phyloP scores from a whole-genome alignment of 495 filamentous ascomycete species.

The Evernia prunastri region DNA sequence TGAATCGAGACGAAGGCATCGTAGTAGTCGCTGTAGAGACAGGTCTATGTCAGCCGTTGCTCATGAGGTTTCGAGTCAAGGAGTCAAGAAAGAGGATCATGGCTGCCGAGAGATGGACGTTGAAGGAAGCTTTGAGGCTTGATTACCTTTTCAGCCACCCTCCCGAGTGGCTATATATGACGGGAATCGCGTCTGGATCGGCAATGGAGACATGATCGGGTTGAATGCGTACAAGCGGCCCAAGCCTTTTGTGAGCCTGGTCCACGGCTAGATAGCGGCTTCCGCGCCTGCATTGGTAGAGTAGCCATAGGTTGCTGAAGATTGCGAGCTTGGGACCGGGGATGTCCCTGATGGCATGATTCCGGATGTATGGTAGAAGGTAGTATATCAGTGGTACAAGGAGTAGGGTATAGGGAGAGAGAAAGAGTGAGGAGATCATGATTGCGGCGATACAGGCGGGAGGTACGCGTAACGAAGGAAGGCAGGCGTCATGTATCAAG shows the following conservation, averaged over 20 bases:
- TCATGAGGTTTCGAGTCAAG: neutral
- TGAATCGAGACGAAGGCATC: constrained; percentile 86
- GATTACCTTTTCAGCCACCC: constrained; percentile 65
- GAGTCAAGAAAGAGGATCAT: neutral
- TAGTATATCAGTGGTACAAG: constrained; percentile 54
- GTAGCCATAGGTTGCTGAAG: constrained; percentile 72
- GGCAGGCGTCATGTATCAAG: neutral
- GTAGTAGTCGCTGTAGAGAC: constrained; percentile 62
- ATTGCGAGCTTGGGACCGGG: constrained; percentile 60
- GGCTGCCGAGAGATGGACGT: neutral
- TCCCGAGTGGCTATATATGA: constrained; percentile 60
- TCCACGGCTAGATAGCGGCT: constrained; percentile 63
- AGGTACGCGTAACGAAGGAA: neutral
- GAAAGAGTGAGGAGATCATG: constrained; percentile 25
- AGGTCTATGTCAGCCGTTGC: neutral
- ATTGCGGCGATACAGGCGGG: neutral
- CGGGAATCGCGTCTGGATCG: constrained; percentile 50
- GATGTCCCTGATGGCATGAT: constrained; percentile 55
- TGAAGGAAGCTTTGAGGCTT: neutral
- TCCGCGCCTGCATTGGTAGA: constrained; percentile 61
- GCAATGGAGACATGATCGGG: constrained; percentile 56
- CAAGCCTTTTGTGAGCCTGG: constrained; percentile 63
- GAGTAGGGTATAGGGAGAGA: constrained; percentile 54
- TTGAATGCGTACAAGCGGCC: constrained; percentile 53
- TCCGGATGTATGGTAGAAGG: constrained; percentile 62